Percentiles rank a stretch among this genome's conserved stretches.
These are phyloP conservation scores for Camellia oleifera DNA, from an alignment of 179 eudicot genomes.

Conservation along the genomic window DNA sequence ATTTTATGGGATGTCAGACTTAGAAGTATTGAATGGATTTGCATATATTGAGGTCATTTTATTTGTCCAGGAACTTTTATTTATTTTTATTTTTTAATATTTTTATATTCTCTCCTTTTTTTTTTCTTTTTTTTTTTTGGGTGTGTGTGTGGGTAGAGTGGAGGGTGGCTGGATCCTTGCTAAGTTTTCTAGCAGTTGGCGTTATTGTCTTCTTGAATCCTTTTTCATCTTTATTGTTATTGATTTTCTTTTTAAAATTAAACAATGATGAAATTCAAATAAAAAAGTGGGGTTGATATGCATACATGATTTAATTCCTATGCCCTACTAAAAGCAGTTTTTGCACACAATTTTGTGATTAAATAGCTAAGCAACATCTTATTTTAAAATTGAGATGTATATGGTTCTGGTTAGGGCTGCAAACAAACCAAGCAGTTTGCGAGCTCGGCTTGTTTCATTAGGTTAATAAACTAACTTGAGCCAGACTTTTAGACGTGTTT, in stretches of 20 bases:
- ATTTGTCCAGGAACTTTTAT: too few species aligned
- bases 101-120: too few species aligned
- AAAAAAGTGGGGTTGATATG: neutral
- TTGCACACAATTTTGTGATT: neutral
- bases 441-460: too few species aligned
- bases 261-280: neutral
- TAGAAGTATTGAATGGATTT: too few species aligned
- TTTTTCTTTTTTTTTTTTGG: too few species aligned
- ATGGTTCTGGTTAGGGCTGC: neutral
- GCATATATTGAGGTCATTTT: too few species aligned
- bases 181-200: neutral
- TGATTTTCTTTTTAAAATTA: neutral
- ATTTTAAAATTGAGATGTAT: neutral
- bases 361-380: neutral
- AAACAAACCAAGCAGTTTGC: too few species aligned
- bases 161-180: neutral
- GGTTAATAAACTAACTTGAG: too few species aligned
- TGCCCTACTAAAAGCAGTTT: neutral
- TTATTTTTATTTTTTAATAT: too few species aligned
- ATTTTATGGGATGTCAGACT: too few species aligned
- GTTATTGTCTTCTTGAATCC: neutral
- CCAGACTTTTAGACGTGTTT: too few species aligned
- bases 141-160: too few species aligned
- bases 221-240: neutral
- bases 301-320: neutral